Evolutionary conservation across 495 filamentous ascomycete species (phyloP), one percentile per base, ranked within the genome.

Genomic region (Immersiella caudata): DNA sequence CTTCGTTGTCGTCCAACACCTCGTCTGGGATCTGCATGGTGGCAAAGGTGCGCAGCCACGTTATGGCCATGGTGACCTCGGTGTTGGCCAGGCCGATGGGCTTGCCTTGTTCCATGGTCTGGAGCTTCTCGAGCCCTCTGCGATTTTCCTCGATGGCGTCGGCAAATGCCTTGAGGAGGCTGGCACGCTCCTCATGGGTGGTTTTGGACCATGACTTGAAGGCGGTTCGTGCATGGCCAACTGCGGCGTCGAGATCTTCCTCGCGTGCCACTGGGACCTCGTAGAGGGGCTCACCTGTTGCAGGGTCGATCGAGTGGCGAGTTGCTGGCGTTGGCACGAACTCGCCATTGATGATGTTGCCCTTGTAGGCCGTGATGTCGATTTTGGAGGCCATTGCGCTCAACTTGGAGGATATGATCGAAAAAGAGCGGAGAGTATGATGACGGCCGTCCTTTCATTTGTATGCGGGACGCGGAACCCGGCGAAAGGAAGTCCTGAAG

Each of bases 121-220:
- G 74, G 1, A 79, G 70, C 51, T 76, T 69, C 18, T 68, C 58
- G 26, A 82, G 56, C 29, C 71, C 68, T 4, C 71, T 70, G 16
- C 60, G 65, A 63, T 80, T 76, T 18, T 75, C 68, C 8, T 75
- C 72, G 40, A 80, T 69, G 51, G 62, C 60, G 18, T 78, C 71
- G 46, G 81, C 82, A 40, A 85, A 86, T 56, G 82, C 82, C 40
- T 69, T 36, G 6, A 91, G 66, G 16, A 83, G 73, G 25, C 81
- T 78, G 22, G 85, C 80, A 11, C 90, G 82, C 64, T 83, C 76
- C 8, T 75, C 70, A 16, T 71, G 49, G 0, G 78, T 70, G 25
- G 68, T 73, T 11, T 75, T 68, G 24, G 62, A 66, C 82, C 82
- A 84, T 0, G 74, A 72, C 58, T 75, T 69, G 60, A 82, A 82